A percentile compares a stretch with the other conserved stretches of the same genome.
Conservation (phyloP, 441 rosid species). For the Erodium chrysanthum region DNA sequence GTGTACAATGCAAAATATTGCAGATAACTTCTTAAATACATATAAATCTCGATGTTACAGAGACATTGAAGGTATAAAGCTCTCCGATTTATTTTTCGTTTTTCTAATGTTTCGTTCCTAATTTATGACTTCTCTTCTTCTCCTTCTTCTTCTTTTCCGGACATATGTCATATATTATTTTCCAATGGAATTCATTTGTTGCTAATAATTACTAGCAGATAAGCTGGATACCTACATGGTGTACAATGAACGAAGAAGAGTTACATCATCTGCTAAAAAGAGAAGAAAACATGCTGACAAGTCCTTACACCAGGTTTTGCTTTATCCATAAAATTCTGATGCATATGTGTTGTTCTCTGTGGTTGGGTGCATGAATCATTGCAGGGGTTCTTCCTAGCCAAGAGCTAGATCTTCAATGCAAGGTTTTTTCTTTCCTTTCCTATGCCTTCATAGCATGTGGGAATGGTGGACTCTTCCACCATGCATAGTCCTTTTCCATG, state of each 20-base stretch:
- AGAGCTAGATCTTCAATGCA: too few species aligned
- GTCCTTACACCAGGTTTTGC: slow-evolving; percentile 71
- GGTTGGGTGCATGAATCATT: slow-evolving; percentile 4
- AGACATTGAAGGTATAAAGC: slow-evolving; percentile 51
- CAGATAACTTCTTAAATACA: slow-evolving; percentile 61
- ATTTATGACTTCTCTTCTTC: too few species aligned
- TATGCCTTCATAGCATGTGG: too few species aligned
- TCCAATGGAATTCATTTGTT: background rate
- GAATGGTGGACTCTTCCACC: too few species aligned
- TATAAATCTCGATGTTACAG: slow-evolving; percentile 56
- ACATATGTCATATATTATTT: background rate
- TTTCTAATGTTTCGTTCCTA: background rate
- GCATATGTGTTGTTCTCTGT: background rate
- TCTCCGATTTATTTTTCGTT: slow-evolving; percentile 9
- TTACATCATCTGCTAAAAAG: slow-evolving; percentile 89
- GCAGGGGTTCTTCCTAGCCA: too few species aligned
- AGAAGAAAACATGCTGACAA: slow-evolving; percentile 51
- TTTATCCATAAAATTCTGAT: slow-evolving; percentile 19
- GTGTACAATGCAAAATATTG: slow-evolving; percentile 97
- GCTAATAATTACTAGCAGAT: slow-evolving; percentile 29
- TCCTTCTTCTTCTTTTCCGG: too few species aligned
- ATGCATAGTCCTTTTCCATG: too few species aligned
- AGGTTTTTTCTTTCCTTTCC: too few species aligned
- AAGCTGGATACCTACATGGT: slow-evolving; percentile 71
- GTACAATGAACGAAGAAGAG: slow-evolving; percentile 70